These are phyloP conservation scores for Vanrija humicola DNA, from an alignment of 1,284 basidiomycete species.

Conservation along the genomic window DNA sequence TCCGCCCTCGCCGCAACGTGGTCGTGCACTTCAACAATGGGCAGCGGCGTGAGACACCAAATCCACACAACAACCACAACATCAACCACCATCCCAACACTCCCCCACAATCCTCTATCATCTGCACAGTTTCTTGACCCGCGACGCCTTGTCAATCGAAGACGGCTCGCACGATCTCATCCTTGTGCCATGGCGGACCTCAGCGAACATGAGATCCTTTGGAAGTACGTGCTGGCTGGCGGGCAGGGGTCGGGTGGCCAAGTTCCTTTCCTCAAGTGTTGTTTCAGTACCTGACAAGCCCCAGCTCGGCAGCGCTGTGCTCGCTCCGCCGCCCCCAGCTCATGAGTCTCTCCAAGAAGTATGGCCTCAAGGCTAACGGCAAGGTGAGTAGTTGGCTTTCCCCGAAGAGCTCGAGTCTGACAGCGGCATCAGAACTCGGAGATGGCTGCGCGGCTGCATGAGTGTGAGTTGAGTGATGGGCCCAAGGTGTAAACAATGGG, in stretches of 20 bases:
- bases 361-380: slow-evolving; percentile 43
- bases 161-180: background rate
- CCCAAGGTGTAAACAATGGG: background rate
- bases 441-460: slow-evolving; percentile 36
- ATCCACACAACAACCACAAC: background rate
- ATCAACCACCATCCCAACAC: background rate
- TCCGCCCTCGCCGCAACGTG: background rate
- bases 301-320: slow-evolving; percentile 39
- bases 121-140: background rate
- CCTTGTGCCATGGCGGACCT: slow-evolving; percentile 8
- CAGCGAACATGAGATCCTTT: slow-evolving; percentile 19
- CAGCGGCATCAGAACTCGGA: slow-evolving; percentile 33
- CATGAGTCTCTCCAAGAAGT: slow-evolving; percentile 43
- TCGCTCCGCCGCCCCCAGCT: slow-evolving; percentile 46
- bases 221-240: slow-evolving; percentile 7
- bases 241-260: background rate
- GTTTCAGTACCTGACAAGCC: background rate
- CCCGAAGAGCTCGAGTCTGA: background rate
- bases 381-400: slow-evolving; percentile 30
- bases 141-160: background rate
- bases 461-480: slow-evolving; percentile 27
- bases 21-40: background rate
- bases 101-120: background rate
- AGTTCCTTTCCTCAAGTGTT: background rate
- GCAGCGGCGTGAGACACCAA: no score